Evolutionary conservation across 139 green algal genomes (phyloP).

Genomic region (Penium margaritaceum): DNA sequence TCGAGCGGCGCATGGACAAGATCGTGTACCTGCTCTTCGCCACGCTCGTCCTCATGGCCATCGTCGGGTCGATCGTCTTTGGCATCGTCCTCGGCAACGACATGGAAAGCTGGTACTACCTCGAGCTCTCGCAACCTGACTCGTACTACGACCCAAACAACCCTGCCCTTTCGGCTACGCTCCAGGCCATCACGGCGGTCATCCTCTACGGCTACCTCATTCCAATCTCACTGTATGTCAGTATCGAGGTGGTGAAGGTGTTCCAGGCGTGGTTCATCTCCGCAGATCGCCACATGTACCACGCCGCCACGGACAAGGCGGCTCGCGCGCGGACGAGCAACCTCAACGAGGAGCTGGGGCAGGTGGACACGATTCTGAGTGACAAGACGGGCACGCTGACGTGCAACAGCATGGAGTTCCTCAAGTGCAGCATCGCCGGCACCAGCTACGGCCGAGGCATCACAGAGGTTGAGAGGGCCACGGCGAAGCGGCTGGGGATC

Average conservation of each 20-base stretch:
- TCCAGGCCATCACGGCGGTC: slow-evolving; percentile 68
- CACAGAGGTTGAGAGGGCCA: slow-evolving; percentile 71
- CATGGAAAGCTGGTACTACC: slow-evolving; percentile 29
- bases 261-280: slow-evolving; percentile 53
- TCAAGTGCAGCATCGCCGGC: slow-evolving; percentile 75
- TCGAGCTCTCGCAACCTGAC: slow-evolving; percentile 3
- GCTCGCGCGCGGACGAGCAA: slow-evolving; percentile 74
- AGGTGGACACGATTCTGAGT: slow-evolving; percentile 78
- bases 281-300: slow-evolving; percentile 51
- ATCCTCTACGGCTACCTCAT: slow-evolving; percentile 89
- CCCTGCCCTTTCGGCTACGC: neutral
- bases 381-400: slow-evolving; percentile 90
- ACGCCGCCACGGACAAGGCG: slow-evolving; percentile 61
- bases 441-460: slow-evolving; percentile 71
- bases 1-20: slow-evolving; percentile 47
- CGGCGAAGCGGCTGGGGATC: slow-evolving; percentile 21
- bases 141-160: slow-evolving; percentile 32
- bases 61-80: slow-evolving; percentile 24
- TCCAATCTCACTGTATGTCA: slow-evolving; percentile 95
- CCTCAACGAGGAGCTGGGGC: slow-evolving; percentile 94
- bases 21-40: slow-evolving; percentile 48
- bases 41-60: slow-evolving; percentile 49
- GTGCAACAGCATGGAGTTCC: slow-evolving; percentile 75
- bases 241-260: slow-evolving; percentile 83
- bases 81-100: slow-evolving; percentile 17